Base-by-base conservation (phyloP, 345 rosid species). In the Ceriops tagal region DNA sequence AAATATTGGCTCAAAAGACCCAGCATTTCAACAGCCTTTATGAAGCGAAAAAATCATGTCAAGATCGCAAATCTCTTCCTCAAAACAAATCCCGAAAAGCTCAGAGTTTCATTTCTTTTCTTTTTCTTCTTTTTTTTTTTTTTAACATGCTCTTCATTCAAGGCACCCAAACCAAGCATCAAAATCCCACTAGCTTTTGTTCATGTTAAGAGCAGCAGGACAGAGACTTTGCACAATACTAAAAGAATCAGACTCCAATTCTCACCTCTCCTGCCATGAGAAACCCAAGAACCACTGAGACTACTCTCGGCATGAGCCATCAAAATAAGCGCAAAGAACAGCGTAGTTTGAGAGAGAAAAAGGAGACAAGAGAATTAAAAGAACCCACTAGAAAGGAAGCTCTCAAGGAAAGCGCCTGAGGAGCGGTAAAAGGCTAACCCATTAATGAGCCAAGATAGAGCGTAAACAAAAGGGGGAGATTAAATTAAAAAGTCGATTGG, bases 291-390 rank as follows among this genome's bases (percentile, higher is more conserved):
- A 32, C 67, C 81, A 66, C 77, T 66, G 66, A 75, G 64, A 79
- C 62, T 72, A 70, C 61, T 78, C 47, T 79, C 87, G 24, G 28
- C 78, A 80, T 75, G 78, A 66, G 81, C 90, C 90, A 86, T 86
- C 73, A 70, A 76, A 61, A 62, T 66, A 72, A 51, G 20, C 43
- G 37, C 55, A 62, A 66, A 66, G 52, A 78, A 61, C 62, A 65
- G 59, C 34, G 75, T 49, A 2, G 66, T 28, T 13, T 21, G 22
- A 34, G 52, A 19, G 51, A 60, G 21, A 58, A 37, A 43, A 28
- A n/a, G 32, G 47, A 7, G 31, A 58, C 22, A 5, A 5, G 0
- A 43, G 16, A n/a, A 10, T 16, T 13, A 3, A 18, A 8, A 30
- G 8, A 63, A 43, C 49, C 49, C 31, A 22, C 13, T 56, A 47